Percentiles rank a stretch among this genome's conserved stretches.
These are phyloP conservation scores for Straminergon stramineum DNA, from an alignment of 225 moss, liverwort and hornwort species.

Conservation along the genomic window DNA sequence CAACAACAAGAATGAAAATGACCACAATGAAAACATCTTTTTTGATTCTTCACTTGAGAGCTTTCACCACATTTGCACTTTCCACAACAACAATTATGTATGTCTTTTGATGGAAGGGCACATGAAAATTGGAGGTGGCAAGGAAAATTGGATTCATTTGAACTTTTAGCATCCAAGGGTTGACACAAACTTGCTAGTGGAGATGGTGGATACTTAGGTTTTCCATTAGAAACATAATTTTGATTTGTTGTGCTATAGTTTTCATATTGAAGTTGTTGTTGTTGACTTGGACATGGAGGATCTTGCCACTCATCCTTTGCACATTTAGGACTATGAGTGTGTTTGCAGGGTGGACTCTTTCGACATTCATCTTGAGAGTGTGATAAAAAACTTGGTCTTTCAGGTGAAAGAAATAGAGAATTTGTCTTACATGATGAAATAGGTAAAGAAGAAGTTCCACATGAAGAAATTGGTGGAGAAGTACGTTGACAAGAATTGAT, in stretches of 20 bases:
- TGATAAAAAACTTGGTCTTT: neutral
- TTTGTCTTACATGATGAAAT: neutral
- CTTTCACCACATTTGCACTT: slow-evolving; percentile 15
- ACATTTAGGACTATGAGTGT: neutral
- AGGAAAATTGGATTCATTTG: neutral
- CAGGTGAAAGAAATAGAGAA: neutral
- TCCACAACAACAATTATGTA: slow-evolving; percentile 39
- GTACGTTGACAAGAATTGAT: neutral
- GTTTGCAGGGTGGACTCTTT: neutral
- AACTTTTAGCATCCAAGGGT: neutral
- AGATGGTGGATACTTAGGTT: neutral
- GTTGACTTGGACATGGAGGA: slow-evolving; percentile 11
- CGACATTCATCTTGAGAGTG: neutral
- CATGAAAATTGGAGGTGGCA: neutral
- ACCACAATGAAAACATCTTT: slow-evolving; percentile 10
- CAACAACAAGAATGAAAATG: slow-evolving; percentile 39
- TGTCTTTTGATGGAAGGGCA: neutral
- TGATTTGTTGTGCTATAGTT: neutral
- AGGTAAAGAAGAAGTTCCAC: neutral
- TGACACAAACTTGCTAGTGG: neutral
- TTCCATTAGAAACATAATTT: neutral
- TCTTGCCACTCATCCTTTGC: slow-evolving; percentile 5
- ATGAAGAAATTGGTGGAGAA: neutral
- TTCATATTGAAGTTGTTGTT: neutral
- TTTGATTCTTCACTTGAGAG: neutral